phyloP scores from a whole-genome alignment of 1,284 basidiomycete genomes.

The Microbotryum silenes-acaulis region DNA sequence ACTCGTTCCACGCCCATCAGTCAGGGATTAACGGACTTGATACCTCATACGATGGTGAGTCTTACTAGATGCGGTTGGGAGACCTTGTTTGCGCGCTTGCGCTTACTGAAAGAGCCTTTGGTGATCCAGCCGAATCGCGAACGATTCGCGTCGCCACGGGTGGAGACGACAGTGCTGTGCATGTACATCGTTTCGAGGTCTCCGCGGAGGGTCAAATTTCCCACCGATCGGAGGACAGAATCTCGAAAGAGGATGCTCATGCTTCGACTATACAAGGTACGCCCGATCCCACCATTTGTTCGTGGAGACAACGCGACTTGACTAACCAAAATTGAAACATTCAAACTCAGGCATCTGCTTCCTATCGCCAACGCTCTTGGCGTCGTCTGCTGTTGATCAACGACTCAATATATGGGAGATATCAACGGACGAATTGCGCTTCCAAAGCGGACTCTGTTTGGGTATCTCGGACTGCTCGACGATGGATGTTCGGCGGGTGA shows the following conservation, averaged over 20 bases:
- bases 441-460: not conserved
- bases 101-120: not conserved
- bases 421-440: not conserved
- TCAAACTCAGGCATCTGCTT: not conserved
- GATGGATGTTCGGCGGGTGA: not conserved
- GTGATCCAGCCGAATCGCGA: not conserved
- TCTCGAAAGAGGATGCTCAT: not conserved
- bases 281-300: not conserved
- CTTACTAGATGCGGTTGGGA: not conserved
- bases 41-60: not conserved
- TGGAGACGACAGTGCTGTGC: not conserved
- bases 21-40: not conserved
- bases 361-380: not conserved
- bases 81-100: not conserved
- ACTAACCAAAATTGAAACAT: not conserved
- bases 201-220: not conserved
- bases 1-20: not conserved
- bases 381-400: not conserved
- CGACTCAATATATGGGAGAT: not conserved
- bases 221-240: not conserved
- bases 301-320: not conserved
- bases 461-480: not conserved
- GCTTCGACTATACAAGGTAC: slow-evolving; percentile 3
- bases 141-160: not conserved
- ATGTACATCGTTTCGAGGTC: not conserved